phyloP scores from a whole-genome alignment of 2,329 filamentous ascomycete species.

The Ceratocystis diversiconidia region DNA sequence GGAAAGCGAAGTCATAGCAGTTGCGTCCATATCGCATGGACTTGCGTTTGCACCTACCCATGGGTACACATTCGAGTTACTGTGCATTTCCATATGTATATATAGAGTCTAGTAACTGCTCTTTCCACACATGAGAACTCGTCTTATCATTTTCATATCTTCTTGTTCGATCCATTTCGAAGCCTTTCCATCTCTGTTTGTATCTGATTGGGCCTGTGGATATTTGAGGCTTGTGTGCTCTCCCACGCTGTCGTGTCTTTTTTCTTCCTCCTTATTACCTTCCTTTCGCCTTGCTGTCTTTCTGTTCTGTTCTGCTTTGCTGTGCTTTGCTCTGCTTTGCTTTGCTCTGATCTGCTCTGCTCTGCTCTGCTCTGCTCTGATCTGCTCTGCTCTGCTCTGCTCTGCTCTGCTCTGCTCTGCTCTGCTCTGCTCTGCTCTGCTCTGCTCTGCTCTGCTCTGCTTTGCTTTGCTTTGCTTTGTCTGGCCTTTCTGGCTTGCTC shows the following conservation, averaged over 20 bases:
- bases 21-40: neutral
- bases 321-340: neutral
- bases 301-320: neutral
- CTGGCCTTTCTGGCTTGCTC: neutral
- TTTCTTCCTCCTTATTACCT: neutral
- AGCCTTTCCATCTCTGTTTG: neutral
- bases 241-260: neutral
- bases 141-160: neutral
- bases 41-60: neutral
- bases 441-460: neutral
- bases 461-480: neutral
- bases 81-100: neutral
- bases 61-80: neutral
- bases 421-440: too few relatives aligned
- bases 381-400: neutral
- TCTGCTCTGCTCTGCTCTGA: neutral
- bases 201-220: neutral
- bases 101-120: neutral
- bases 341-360: neutral
- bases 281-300: neutral
- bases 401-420: too few relatives aligned
- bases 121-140: neutral
- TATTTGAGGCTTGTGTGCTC: neutral
- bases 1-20: neutral
- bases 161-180: neutral